phyloP scores from a whole-genome alignment of 768 basidiomycete species.

The Rhodosporidiobolus sp. region DNA sequence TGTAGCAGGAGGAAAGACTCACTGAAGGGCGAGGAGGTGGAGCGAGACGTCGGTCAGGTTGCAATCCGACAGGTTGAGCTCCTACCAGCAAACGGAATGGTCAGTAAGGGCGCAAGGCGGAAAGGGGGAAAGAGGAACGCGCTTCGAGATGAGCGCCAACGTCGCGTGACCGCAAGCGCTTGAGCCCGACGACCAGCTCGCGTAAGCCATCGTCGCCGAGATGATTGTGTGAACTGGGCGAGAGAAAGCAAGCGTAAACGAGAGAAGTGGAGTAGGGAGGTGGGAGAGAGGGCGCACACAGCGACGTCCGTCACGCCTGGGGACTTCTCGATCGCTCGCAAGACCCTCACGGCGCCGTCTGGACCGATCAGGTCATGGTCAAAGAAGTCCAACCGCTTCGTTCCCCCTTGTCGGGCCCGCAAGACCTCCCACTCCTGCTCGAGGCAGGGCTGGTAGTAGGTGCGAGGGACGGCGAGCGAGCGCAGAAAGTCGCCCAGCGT shows the following conservation, averaged over 20 bases:
- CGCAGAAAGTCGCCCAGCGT: constrained; percentile 25
- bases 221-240: constrained; percentile 18
- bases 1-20: background rate
- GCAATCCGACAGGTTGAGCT: constrained; percentile 27
- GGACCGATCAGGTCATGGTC: constrained; percentile 17
- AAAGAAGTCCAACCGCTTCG: constrained; percentile 36
- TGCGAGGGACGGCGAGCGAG: constrained; percentile 15
- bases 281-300: constrained; percentile 7
- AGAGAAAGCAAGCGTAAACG: background rate
- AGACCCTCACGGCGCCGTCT: constrained; percentile 4
- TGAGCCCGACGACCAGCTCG: constrained; percentile 29
- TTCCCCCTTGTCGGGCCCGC: constrained; percentile 18
- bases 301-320: constrained; percentile 14
- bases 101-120: fast-evolving
- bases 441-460: background rate
- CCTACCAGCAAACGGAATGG: background rate
- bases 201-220: constrained; percentile 31
- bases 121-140: background rate
- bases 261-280: background rate
- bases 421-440: constrained; percentile 29
- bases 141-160: constrained; percentile 27
- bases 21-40: constrained; percentile 32
- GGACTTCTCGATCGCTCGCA: constrained; percentile 20
- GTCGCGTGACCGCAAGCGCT: constrained; percentile 19
- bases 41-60: constrained; percentile 29